A percentile compares a stretch with the other conserved stretches of the same genome.
Evolutionary conservation across 257 asterid species (phyloP).

Genomic region (Nicotiana sylvestris): DNA sequence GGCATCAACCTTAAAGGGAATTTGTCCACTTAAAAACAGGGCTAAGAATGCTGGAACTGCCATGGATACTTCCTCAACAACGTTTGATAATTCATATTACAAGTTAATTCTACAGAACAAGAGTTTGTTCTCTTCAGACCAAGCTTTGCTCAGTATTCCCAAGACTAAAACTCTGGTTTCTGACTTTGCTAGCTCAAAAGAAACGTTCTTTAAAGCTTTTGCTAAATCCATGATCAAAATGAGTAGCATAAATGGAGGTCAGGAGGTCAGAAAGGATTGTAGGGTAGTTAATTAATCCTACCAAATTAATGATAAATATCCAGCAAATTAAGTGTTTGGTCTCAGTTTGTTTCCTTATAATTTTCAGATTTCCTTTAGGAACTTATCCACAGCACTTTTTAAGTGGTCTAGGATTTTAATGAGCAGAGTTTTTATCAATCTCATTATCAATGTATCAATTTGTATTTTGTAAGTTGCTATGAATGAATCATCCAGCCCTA

Average conservation of each 20-base stretch:
- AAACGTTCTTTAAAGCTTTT: conserved; percentile 57
- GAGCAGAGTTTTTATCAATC: background rate
- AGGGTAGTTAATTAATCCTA: conserved; percentile 37
- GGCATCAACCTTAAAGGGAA: conserved; percentile 43
- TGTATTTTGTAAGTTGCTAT: background rate
- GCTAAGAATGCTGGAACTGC: conserved; percentile 54
- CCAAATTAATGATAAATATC: background rate
- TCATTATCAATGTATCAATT: background rate
- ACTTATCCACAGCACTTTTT: background rate
- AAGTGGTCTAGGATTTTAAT: background rate
- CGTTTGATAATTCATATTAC: conserved; percentile 72
- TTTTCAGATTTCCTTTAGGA: background rate
- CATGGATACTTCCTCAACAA: conserved; percentile 68
- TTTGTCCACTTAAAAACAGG: conserved; percentile 46
- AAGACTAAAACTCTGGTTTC: conserved; percentile 43
- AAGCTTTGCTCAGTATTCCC: conserved; percentile 53
- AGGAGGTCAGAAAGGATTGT: conserved; percentile 70
- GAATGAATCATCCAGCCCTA: background rate
- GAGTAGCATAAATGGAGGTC: conserved; percentile 85
- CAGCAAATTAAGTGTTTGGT: background rate
- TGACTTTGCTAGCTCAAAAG: conserved; percentile 54
- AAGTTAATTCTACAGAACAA: conserved; percentile 49
- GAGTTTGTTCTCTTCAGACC: conserved; percentile 67
- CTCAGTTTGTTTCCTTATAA: background rate
- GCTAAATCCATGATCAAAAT: conserved; percentile 72